These are phyloP conservation scores for Luffa aegyptiaca DNA, from an alignment of 306 rosid species.

Conservation along the genomic window DNA sequence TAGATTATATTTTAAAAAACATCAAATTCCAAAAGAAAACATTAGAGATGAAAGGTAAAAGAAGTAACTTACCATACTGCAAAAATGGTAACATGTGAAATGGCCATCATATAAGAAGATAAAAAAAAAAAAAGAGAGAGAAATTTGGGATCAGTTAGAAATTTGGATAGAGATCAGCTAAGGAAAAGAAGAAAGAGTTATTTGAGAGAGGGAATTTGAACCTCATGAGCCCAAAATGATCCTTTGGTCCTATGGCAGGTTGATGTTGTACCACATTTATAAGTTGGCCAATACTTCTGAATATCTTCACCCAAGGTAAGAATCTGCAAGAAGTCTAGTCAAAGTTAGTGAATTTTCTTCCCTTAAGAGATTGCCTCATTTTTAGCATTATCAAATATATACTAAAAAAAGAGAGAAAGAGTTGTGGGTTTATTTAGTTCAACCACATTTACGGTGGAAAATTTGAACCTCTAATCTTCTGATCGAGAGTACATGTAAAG, in stretches of 20 bases:
- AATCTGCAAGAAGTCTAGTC: background rate
- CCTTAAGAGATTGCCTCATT: no score
- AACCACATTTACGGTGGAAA: no score
- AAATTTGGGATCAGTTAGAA: background rate
- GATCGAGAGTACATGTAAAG: no score
- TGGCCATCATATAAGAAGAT: background rate
- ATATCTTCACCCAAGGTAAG: background rate
- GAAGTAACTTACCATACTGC: background rate
- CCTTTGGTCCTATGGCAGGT: background rate
- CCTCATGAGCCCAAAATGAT: conserved; percentile 10
- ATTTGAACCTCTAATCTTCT: no score
- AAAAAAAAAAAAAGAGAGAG: no score
- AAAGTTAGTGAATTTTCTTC: no score
- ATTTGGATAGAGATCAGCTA: background rate
- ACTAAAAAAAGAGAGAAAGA: no score
- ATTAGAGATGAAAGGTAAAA: background rate
- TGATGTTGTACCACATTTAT: background rate
- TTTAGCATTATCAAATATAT: no score
- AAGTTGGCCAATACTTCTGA: conserved; percentile 4
- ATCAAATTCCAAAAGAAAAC: background rate
- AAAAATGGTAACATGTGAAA: background rate
- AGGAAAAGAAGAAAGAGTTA: background rate
- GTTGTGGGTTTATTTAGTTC: no score
- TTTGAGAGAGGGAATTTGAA: background rate
- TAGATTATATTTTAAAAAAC: background rate